These are phyloP conservation scores for Fusarium penzigii DNA, from an alignment of 2,329 filamentous ascomycete genomes.

Conservation along the genomic window DNA sequence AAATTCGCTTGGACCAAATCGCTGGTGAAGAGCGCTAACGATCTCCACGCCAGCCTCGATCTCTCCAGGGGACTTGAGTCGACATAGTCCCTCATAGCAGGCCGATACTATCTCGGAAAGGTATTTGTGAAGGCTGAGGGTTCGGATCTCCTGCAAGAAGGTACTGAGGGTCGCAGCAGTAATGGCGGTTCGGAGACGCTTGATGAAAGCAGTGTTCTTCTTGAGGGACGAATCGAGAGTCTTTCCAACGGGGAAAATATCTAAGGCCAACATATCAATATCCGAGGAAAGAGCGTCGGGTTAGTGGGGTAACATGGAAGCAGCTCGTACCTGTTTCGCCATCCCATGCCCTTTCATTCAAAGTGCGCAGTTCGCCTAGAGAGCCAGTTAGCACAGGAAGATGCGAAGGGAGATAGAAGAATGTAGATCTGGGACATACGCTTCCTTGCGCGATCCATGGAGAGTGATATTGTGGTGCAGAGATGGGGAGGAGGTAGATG, in stretches of 20 bases:
- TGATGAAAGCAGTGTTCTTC: constrained; percentile 98
- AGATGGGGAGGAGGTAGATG: constrained; percentile 27
- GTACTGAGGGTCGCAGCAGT: constrained; percentile 76
- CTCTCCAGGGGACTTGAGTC: constrained; percentile 87
- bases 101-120: constrained; percentile 95
- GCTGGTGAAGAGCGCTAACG: constrained; percentile 91
- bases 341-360: constrained; percentile 86
- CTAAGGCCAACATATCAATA: constrained; percentile 44
- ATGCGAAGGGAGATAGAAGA: background rate
- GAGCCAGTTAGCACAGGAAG: constrained; percentile 14
- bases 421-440: constrained; percentile 42
- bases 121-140: constrained; percentile 92
- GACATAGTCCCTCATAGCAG: constrained; percentile 91
- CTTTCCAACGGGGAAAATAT: constrained; percentile 73
- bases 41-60: constrained; percentile 91
- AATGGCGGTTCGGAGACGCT: constrained; percentile 87
- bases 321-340: constrained; percentile 73
- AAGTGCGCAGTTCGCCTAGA: constrained; percentile 82
- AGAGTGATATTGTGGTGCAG: constrained; percentile 36
- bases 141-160: constrained; percentile 87
- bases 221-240: constrained; percentile 93
- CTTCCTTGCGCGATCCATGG: constrained; percentile 67
- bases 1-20: constrained; percentile 88
- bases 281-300: constrained; percentile 10
- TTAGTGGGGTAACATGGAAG: constrained; percentile 18